Percentiles rank a stretch among this genome's conserved stretches.
phyloP scores from a whole-genome alignment of 768 basidiomycete species.

The Trichaptum fuscoviolaceum region DNA sequence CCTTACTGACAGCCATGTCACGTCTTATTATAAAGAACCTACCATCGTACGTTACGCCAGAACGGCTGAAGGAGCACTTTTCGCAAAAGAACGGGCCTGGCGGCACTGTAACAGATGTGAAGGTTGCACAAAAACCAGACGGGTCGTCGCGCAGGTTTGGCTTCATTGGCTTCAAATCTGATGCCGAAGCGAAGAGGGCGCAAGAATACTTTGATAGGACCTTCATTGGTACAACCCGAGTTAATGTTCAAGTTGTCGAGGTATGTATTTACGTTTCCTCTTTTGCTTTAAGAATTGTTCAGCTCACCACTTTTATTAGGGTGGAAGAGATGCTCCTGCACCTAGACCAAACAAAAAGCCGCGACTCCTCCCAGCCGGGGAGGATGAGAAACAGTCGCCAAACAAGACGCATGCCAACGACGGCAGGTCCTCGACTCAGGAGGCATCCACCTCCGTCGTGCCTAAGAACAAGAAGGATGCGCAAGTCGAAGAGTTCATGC shows the following conservation, averaged over 20 bases:
- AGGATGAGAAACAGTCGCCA: constrained; percentile 19
- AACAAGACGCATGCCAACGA: constrained; percentile 10
- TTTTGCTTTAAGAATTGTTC: constrained; percentile 8
- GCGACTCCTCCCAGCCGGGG: constrained; percentile 35
- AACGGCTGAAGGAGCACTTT: constrained; percentile 64
- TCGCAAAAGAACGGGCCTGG: constrained; percentile 52
- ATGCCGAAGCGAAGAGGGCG: constrained; percentile 67
- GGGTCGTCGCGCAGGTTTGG: constrained; percentile 85
- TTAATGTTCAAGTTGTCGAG: constrained; percentile 72
- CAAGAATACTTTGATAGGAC: constrained; percentile 82
- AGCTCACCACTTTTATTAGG: constrained; percentile 26
- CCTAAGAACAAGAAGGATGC: constrained; percentile 23
- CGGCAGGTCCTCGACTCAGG: constrained; percentile 5
- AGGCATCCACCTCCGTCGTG: constrained; percentile 2
- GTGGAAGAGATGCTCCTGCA: constrained; percentile 59
- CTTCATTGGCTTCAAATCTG: constrained; percentile 85
- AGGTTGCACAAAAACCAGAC: constrained; percentile 69
- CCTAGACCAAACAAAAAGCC: constrained; percentile 69
- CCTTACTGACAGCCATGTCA: constrained; percentile 46
- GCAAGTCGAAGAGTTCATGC: constrained; percentile 61
- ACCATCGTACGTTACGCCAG: constrained; percentile 61
- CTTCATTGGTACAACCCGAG: constrained; percentile 74
- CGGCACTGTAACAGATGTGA: constrained; percentile 80
- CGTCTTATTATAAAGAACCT: constrained; percentile 82
- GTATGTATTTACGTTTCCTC: constrained; percentile 45